These are phyloP conservation scores for Aphanomyces invadans DNA, from an alignment of 352 stramenopile species.

Conservation along the genomic window DNA sequence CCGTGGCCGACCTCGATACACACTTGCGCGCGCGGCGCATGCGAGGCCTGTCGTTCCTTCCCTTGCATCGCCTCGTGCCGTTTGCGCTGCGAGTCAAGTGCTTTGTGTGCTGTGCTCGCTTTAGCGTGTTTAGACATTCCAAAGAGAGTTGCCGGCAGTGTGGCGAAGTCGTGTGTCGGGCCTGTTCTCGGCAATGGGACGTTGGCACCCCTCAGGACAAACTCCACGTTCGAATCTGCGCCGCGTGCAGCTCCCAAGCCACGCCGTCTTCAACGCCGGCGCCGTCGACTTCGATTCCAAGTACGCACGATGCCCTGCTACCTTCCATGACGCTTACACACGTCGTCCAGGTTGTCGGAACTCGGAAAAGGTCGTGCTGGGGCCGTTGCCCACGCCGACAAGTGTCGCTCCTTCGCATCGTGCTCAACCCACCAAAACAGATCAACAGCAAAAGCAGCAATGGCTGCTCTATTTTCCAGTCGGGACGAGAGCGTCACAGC, in stretches of 20 bases:
- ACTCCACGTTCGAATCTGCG: constrained; percentile 17
- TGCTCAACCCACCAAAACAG: too few relatives aligned
- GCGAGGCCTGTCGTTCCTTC: constrained; percentile 44
- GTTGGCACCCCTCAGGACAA: constrained; percentile 25
- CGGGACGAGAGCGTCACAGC: not conserved
- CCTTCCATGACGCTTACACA: too few relatives aligned
- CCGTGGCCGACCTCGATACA: constrained; percentile 41
- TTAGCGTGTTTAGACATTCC: constrained; percentile 41
- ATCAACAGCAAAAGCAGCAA: not conserved
- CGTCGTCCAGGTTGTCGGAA: too few relatives aligned
- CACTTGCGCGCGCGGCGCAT: constrained; percentile 44
- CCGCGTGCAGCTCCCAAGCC: not conserved
- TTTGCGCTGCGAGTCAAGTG: constrained; percentile 48
- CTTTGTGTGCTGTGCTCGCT: constrained; percentile 47
- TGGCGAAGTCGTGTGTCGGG: constrained; percentile 59
- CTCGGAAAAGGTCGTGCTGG: too few relatives aligned
- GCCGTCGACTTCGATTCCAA: too few relatives aligned
- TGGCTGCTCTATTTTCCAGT: not conserved
- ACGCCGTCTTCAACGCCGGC: too few relatives aligned
- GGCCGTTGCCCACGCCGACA: too few relatives aligned
- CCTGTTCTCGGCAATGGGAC: constrained; percentile 52
- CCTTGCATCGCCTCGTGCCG: constrained; percentile 54
- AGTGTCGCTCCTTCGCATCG: too few relatives aligned
- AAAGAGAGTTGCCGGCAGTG: constrained; percentile 63
- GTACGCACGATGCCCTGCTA: too few relatives aligned